phyloP scores from a whole-genome alignment of 495 filamentous ascomycete species.

The Penicillium coprophilum region DNA sequence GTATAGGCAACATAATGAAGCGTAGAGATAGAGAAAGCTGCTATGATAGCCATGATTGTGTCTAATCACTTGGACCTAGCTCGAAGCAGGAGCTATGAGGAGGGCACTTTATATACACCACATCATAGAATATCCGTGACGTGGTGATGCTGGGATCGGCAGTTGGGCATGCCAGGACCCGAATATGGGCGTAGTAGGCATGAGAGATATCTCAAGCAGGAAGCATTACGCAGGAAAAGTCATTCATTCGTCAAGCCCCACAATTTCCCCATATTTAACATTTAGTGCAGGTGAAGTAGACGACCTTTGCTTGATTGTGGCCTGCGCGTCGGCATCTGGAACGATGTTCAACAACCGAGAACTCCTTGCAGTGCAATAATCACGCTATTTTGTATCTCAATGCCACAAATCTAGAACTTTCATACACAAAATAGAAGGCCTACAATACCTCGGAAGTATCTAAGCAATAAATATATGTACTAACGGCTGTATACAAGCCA shows the following conservation, averaged over 20 bases:
- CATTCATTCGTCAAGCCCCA: neutral
- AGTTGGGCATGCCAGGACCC: neutral
- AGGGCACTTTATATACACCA: neutral
- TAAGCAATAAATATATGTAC: too few relatives aligned
- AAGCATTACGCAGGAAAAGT: neutral
- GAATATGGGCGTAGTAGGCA: neutral
- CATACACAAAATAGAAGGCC: neutral
- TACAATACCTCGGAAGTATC: neutral
- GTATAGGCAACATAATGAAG: neutral
- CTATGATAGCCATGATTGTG: neutral
- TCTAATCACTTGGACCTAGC: neutral
- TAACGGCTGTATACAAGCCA: too few relatives aligned
- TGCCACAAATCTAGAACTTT: neutral
- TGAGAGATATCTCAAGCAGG: neutral
- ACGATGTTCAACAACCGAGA: neutral
- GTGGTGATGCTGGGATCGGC: neutral
- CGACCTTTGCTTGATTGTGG: neutral
- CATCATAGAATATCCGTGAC: neutral
- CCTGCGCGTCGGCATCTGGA: neutral
- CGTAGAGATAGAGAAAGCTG: neutral
- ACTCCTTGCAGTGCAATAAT: neutral
- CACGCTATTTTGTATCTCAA: neutral
- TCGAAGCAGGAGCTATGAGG: neutral
- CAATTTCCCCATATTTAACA: neutral
- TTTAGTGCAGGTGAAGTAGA: neutral